Evolutionary conservation across 1,139 yeast species (phyloP).

Genomic region (Zygosaccharomyces sapae): DNA sequence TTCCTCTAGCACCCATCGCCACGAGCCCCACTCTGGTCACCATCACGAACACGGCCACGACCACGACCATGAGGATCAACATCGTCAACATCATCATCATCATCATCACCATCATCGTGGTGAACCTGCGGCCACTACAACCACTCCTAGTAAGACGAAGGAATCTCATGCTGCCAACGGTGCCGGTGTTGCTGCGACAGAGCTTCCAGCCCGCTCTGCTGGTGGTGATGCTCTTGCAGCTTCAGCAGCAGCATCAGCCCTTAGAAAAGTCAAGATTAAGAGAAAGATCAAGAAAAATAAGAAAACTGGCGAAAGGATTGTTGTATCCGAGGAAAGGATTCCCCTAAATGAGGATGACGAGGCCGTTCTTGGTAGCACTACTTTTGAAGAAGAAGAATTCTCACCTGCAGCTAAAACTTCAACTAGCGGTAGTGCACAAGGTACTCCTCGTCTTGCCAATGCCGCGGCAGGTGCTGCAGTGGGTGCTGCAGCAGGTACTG

Average conservation of each 20-base stretch:
- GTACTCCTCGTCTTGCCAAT: neutral
- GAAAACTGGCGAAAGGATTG: constrained; percentile 38
- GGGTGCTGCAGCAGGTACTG: too few species aligned
- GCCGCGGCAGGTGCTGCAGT: neutral
- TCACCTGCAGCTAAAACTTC: neutral
- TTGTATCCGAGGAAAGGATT: constrained; percentile 34
- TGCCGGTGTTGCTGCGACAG: too few species aligned
- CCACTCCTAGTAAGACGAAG: constrained; percentile 10
- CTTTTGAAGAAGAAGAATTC: constrained; percentile 11
- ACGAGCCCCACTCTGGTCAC: neutral
- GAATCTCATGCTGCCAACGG: too few species aligned
- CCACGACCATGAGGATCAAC: neutral
- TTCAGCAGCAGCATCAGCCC: constrained; percentile 18
- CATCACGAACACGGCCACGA: too few species aligned
- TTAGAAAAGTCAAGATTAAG: constrained; percentile 34
- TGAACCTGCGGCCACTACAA: constrained; percentile 9
- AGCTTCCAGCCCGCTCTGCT: too few species aligned
- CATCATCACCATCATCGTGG: neutral
- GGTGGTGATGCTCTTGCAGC: constrained; percentile 7
- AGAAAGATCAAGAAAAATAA: constrained; percentile 39
- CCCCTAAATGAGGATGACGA: constrained; percentile 23
- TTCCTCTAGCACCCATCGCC: neutral
- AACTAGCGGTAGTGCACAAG: neutral
- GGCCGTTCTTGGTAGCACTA: constrained; percentile 17
- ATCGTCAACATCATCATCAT: neutral